These are phyloP conservation scores for Claviceps lovelessii DNA, from an alignment of 2,329 filamentous ascomycete species.

Conservation along the genomic window DNA sequence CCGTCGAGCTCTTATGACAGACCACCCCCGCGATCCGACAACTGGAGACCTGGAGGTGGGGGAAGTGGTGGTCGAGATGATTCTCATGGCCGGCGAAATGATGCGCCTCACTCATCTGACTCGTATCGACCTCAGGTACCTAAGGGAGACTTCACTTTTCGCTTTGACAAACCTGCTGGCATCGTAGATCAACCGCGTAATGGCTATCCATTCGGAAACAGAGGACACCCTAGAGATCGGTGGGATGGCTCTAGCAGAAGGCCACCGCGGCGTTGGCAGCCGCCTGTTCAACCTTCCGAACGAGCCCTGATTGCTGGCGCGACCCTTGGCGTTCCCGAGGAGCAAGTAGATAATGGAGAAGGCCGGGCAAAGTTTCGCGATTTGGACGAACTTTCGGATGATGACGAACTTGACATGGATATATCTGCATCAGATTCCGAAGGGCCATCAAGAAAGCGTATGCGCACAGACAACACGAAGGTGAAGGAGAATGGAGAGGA, in stretches of 20 bases:
- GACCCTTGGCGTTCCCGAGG: constrained; percentile 26
- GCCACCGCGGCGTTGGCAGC: constrained; percentile 19
- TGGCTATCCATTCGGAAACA: constrained; percentile 5
- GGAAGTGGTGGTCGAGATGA: constrained; percentile 12
- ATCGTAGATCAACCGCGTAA: constrained; percentile 22
- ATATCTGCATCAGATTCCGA: constrained; percentile 29
- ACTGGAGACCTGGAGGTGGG: constrained; percentile 16
- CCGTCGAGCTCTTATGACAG: constrained; percentile 7
- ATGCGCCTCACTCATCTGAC: constrained; percentile 12
- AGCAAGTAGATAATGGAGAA: constrained; percentile 31
- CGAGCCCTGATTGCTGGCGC: constrained; percentile 34
- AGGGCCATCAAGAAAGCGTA: constrained; percentile 24
- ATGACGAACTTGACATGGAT: constrained; percentile 50
- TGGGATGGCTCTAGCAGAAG: constrained; percentile 13
- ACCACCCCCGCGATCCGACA: constrained; percentile 14
- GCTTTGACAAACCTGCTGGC: constrained; percentile 36
- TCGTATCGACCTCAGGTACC: constrained; percentile 20
- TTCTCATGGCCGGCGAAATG: constrained; percentile 9
- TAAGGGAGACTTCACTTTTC: constrained; percentile 42
- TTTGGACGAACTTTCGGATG: constrained; percentile 45
- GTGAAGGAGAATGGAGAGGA: constrained; percentile 27
- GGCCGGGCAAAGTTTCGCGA: constrained; percentile 37
- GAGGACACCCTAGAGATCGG: constrained; percentile 12
- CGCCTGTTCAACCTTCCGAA: constrained; percentile 29
- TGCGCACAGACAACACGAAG: constrained; percentile 13